A percentile compares a stretch with the other conserved stretches of the same genome.
phyloP scores from a whole-genome alignment of 1,284 basidiomycete species.

The Sparassis latifolia region DNA sequence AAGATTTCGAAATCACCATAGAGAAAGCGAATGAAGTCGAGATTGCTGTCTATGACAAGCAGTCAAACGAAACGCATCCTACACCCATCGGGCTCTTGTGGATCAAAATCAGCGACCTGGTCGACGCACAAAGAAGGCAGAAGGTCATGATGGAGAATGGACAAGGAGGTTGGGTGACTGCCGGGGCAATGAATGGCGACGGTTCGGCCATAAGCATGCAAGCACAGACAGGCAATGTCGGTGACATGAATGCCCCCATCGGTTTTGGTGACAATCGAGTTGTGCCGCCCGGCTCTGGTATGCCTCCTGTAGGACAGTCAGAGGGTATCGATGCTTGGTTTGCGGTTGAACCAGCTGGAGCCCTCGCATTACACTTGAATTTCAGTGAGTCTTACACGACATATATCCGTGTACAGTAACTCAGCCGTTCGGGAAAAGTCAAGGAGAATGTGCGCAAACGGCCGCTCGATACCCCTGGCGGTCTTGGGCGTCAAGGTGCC shows the following conservation, averaged over 20 bases:
- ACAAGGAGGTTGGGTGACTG: constrained; percentile 91
- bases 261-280: constrained; percentile 33
- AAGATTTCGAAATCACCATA: constrained; percentile 93
- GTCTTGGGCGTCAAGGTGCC: constrained; percentile 95
- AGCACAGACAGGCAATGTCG: constrained; percentile 33
- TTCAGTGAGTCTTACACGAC: constrained; percentile 60
- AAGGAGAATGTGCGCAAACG: constrained; percentile 96
- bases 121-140: constrained; percentile 91
- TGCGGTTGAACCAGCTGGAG: constrained; percentile 96
- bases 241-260: constrained; percentile 54
- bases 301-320: constrained; percentile 27
- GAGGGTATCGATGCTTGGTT: constrained; percentile 98
- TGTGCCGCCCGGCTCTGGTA: constrained; percentile 23
- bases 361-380: constrained; percentile 79
- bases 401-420: background rate
- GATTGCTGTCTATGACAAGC: constrained; percentile 93
- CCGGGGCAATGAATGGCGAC: constrained; percentile 73
- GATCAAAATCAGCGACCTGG: constrained; percentile 92
- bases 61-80: constrained; percentile 71
- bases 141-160: constrained; percentile 84
- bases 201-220: constrained; percentile 30
- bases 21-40: constrained; percentile 99
- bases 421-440: constrained; percentile 41
- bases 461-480: constrained; percentile 82
- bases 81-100: constrained; percentile 94